These are phyloP conservation scores for Phalaenopsis hybrid DNA, from an alignment of 116 monocot genomes.

Conservation along the genomic window DNA sequence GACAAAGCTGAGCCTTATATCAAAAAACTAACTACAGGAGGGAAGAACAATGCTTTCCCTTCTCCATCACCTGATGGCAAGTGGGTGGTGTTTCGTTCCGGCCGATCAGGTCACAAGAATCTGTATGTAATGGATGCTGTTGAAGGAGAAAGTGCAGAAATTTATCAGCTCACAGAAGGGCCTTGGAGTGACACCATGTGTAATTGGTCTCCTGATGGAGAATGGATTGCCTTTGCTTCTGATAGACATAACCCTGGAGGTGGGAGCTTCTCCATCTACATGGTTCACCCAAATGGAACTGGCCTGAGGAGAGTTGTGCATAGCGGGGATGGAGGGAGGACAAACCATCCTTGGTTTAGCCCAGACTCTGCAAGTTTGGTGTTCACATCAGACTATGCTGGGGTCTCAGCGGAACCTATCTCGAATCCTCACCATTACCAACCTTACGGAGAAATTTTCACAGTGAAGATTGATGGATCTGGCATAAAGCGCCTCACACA, in stretches of 20 bases:
- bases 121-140: conserved; percentile 82
- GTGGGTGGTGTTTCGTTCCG: conserved; percentile 82
- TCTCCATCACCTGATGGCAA: conserved; percentile 87
- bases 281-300: conserved; percentile 81
- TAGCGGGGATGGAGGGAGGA: conserved; percentile 68
- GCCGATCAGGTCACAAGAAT: conserved; percentile 82
- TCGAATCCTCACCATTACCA: conserved; percentile 84
- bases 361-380: conserved; percentile 68
- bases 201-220: conserved; percentile 90
- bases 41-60: conserved; percentile 87
- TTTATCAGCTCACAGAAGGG: conserved; percentile 56
- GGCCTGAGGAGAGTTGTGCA: conserved; percentile 61
- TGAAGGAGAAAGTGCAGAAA: conserved; percentile 44
- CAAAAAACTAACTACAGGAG: conserved; percentile 63
- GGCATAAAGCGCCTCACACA: conserved; percentile 59
- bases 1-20: conserved; percentile 22
- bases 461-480: conserved; percentile 52
- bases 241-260: conserved; percentile 66
- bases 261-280: conserved; percentile 69
- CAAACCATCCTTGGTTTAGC: conserved; percentile 79
- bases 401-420: conserved; percentile 76
- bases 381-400: conserved; percentile 79
- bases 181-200: conserved; percentile 94
- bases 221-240: conserved; percentile 88
- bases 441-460: conserved; percentile 88